phyloP scores from a whole-genome alignment of 306 rosid species.

The Pyrus betulifolia region DNA sequence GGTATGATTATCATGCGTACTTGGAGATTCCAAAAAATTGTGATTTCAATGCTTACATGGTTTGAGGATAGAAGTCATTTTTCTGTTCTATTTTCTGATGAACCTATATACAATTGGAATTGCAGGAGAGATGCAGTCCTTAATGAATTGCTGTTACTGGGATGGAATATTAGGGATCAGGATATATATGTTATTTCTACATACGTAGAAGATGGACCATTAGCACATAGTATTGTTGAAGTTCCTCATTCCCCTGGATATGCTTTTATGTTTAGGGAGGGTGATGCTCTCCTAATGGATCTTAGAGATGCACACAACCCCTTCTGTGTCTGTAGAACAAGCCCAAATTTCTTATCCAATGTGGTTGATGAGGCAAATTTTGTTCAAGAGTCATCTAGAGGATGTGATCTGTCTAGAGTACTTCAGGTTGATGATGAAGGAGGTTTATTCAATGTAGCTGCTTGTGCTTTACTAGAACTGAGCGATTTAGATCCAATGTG shows the following conservation, averaged over 20 bases:
- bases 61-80: slow-evolving; percentile 18
- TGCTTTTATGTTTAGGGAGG: slow-evolving; percentile 78
- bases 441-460: slow-evolving; percentile 74
- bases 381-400: slow-evolving; percentile 54
- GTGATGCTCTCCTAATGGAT: slow-evolving; percentile 86
- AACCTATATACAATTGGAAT: background rate
- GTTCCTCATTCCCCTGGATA: slow-evolving; percentile 75
- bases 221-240: slow-evolving; percentile 71
- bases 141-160: slow-evolving; percentile 68
- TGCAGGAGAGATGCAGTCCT: slow-evolving; percentile 53
- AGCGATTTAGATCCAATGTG: slow-evolving; percentile 93
- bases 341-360: slow-evolving; percentile 52
- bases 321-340: slow-evolving; percentile 51
- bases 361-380: slow-evolving; percentile 61
- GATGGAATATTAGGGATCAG: slow-evolving; percentile 64
- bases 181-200: slow-evolving; percentile 46
- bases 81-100: slow-evolving; percentile 12
- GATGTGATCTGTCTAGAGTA: slow-evolving; percentile 29
- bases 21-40: background rate
- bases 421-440: slow-evolving; percentile 83
- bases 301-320: slow-evolving; percentile 68
- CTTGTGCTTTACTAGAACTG: slow-evolving; percentile 81
- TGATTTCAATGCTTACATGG: slow-evolving; percentile 7
- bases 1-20: slow-evolving; percentile 35
- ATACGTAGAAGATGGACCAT: slow-evolving; percentile 61